Evolutionary conservation across 129 eudicot genomes (phyloP).

Genomic region (Flaveria ramosissima): DNA sequence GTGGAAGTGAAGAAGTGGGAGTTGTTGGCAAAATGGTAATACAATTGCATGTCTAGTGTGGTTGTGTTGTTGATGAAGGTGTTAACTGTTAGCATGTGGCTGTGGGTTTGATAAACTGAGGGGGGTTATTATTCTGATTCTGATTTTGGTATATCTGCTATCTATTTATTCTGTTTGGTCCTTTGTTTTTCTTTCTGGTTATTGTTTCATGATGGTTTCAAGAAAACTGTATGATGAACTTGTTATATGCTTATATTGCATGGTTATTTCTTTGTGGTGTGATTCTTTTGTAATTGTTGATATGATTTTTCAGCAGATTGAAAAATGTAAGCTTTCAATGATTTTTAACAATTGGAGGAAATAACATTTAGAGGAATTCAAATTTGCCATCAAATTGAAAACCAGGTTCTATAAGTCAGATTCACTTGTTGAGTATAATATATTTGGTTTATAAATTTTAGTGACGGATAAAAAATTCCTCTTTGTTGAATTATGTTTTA

Average conservation of each 20-base stretch:
- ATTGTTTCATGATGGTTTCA: constrained; percentile 7
- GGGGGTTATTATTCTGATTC: constrained; percentile 8
- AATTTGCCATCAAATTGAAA: no score
- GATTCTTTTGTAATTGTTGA: neutral
- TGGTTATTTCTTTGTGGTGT: neutral
- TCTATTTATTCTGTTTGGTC: neutral
- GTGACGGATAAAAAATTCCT: no score
- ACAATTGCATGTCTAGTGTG: constrained; percentile 23
- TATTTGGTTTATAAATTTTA: no score
- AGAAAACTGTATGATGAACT: neutral
- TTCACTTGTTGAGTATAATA: no score
- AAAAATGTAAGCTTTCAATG: neutral
- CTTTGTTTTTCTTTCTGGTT: constrained; percentile 14
- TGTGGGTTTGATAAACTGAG: constrained; percentile 15
- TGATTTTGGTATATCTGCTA: constrained; percentile 16
- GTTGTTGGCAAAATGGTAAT: neutral
- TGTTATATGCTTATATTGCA: neutral
- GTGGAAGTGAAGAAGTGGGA: constrained; percentile 32
- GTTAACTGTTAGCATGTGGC: constrained; percentile 18
- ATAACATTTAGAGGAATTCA: neutral
- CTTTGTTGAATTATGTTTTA: no score
- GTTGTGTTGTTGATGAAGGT: constrained; percentile 24
- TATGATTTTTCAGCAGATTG: neutral
- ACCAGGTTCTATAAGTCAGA: no score
- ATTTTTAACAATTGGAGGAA: neutral